Evolutionary conservation across 345 rosid genomes (phyloP).

Genomic region (Citrus unshiu): DNA sequence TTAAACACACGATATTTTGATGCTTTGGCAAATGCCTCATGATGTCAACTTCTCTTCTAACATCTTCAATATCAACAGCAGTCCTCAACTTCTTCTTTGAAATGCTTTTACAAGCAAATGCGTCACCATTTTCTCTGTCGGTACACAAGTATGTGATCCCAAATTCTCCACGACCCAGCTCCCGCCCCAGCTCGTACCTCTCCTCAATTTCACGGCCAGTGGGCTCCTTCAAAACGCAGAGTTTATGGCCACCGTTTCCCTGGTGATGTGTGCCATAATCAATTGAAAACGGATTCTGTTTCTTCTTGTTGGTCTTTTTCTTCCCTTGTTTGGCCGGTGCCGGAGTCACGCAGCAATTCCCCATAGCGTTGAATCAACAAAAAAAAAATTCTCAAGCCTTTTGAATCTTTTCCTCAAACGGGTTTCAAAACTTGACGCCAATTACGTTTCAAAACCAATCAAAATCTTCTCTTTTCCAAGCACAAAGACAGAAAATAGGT

Average conservation of each 20-base stretch:
- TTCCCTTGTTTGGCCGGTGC: conserved; percentile 28
- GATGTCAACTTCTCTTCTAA: conserved; percentile 94
- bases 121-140: conserved; percentile 47
- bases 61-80: conserved; percentile 90
- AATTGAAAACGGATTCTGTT: conserved; percentile 68
- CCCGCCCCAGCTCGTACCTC: conserved; percentile 74
- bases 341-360: conserved; percentile 81
- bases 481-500: background rate
- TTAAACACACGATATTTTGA: conserved; percentile 70
- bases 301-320: conserved; percentile 42
- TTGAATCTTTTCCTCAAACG: conserved; percentile 5
- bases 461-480: conserved; percentile 14
- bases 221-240: conserved; percentile 63
- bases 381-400: background rate
- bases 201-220: conserved; percentile 68
- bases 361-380: conserved; percentile 42
- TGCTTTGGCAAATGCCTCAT: conserved; percentile 89
- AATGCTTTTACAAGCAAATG: conserved; percentile 83
- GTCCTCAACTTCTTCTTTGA: conserved; percentile 95
- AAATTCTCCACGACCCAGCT: conserved; percentile 97
- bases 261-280: conserved; percentile 40
- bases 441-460: background rate
- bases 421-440: conserved; percentile 11
- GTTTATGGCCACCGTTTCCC: conserved; percentile 40
- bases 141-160: conserved; percentile 89